These are phyloP conservation scores for Agaricus subrufescens DNA, from an alignment of 768 basidiomycete species.

Conservation along the genomic window DNA sequence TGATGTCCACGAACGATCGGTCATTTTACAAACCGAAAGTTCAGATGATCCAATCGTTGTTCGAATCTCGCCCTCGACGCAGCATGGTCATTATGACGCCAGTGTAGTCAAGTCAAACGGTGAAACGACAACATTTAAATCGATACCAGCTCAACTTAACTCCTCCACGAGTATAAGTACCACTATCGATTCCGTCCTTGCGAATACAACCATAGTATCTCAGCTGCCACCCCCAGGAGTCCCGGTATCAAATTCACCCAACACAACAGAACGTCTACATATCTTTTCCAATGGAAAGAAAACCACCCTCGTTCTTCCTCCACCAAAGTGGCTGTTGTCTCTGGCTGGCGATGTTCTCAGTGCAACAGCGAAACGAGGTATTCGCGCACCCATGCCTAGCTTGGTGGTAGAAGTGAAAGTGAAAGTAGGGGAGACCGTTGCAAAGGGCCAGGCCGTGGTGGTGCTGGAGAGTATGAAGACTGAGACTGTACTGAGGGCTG, in stretches of 20 bases:
- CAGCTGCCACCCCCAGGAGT: slow-evolving; percentile 53
- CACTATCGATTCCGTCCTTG: slow-evolving; percentile 45
- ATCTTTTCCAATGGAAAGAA: slow-evolving; percentile 63
- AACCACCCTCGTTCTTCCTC: slow-evolving; percentile 60
- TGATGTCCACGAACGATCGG: slow-evolving; percentile 55
- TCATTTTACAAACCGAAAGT: slow-evolving; percentile 55
- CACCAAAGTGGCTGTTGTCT: slow-evolving; percentile 67
- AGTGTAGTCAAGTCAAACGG: slow-evolving; percentile 33
- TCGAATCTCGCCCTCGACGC: slow-evolving; percentile 27
- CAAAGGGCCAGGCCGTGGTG: slow-evolving; percentile 76
- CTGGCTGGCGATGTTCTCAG: slow-evolving; percentile 55
- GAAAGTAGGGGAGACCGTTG: slow-evolving; percentile 68
- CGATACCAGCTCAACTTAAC: slow-evolving; percentile 52
- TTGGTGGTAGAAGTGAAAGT: slow-evolving; percentile 87
- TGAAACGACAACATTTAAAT: slow-evolving; percentile 33
- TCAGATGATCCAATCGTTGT: slow-evolving; percentile 37
- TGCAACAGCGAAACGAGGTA: slow-evolving; percentile 54
- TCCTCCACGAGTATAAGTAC: slow-evolving; percentile 50
- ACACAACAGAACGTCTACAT: slow-evolving; percentile 71
- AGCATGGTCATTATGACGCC: slow-evolving; percentile 45
- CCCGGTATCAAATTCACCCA: slow-evolving; percentile 49
- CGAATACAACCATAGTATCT: slow-evolving; percentile 68
- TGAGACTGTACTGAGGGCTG: slow-evolving; percentile 80
- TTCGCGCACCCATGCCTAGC: slow-evolving; percentile 91
- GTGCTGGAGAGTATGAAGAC: slow-evolving; percentile 98